Base-by-base conservation (phyloP, 139 green algal genomes). In the Pleodorina starrii region DNA sequence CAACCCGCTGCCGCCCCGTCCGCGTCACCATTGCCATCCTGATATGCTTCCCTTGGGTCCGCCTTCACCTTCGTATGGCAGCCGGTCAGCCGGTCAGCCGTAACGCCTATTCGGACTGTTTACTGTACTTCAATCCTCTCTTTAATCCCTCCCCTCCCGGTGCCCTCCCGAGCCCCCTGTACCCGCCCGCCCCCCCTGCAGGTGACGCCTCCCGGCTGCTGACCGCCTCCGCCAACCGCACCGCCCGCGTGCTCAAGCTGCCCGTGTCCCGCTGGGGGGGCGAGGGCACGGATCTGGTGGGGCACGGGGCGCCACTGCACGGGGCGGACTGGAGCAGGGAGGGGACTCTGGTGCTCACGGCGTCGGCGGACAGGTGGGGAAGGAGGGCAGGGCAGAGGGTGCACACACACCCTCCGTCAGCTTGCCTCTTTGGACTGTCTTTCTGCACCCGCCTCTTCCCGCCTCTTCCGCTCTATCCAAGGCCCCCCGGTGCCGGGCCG, bases 131-230 rank as follows among this genome's bases (percentile, higher is more conserved):
- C n/a, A n/a, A n/a, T n/a, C n/a, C n/a, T n/a, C n/a, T n/a, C n/a
- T n/a, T n/a, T n/a, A n/a, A n/a, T n/a, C n/a, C n/a, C n/a, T n/a
- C n/a, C n/a, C n/a, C n/a, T n/a, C n/a, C n/a, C n/a, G n/a, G 27
- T 23, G 63, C 63, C 27, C 19, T 73, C 21, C 63, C 63, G 32
- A 36, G 11, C 27, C 48, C 63, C 25, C 63, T 29, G 12, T 29
- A 42, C 11, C 48, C 48, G 48, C 27, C 40, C 43, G 9, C 14
- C 38, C 72, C 29, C 11, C 32, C 23, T 69, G 76, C 91, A 91
- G 91, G 88, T 57, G 94, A 96, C 81, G 92, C 87, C 36, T 90
- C 82, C 35, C 87, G 94, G 32, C 76, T 96, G 87, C 90, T 93
- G 23, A 95, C 92, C 54, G 90, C 86, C 23, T 93, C 91, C 10